Percentiles rank a stretch among this genome's conserved stretches.
These are phyloP conservation scores for Leptoxyphium fumago DNA, from an alignment of 2,329 filamentous ascomycete genomes.

Conservation along the genomic window DNA sequence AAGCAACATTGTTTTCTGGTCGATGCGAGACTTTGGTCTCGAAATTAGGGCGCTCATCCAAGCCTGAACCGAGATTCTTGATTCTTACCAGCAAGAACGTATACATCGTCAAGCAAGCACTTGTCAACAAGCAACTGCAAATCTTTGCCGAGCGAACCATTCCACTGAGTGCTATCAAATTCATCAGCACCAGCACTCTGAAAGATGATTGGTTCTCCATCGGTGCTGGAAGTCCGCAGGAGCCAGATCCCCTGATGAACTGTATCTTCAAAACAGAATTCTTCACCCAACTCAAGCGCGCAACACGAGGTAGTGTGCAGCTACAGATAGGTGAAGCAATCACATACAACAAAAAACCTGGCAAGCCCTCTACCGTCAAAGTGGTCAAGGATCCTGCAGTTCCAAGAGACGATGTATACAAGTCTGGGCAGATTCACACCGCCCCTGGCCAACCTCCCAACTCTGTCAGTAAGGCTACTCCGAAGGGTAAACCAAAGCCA, in stretches of 20 bases:
- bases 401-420: slow-evolving; percentile 66
- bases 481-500: slow-evolving; percentile 71
- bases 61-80: slow-evolving; percentile 72
- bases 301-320: slow-evolving; percentile 65
- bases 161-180: slow-evolving; percentile 77
- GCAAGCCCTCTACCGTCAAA: slow-evolving; percentile 80
- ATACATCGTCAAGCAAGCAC: slow-evolving; percentile 72
- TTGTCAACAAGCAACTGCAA: slow-evolving; percentile 68
- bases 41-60: slow-evolving; percentile 93
- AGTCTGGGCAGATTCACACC: slow-evolving; percentile 83
- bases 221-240: slow-evolving; percentile 75
- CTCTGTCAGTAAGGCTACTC: slow-evolving; percentile 70
- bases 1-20: slow-evolving; percentile 76
- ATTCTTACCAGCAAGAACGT: slow-evolving; percentile 69
- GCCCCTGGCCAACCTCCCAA: slow-evolving; percentile 68
- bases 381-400: slow-evolving; percentile 73
- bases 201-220: slow-evolving; percentile 97
- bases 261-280: slow-evolving; percentile 95
- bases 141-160: slow-evolving; percentile 72
- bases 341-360: slow-evolving; percentile 95
- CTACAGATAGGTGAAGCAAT: slow-evolving; percentile 73
- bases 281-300: slow-evolving; percentile 76
- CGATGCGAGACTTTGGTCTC: slow-evolving; percentile 79
- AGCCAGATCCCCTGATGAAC: slow-evolving; percentile 83
- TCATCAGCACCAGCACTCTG: slow-evolving; percentile 61